Conservation (phyloP, 139 green algal species). For the Coelastrella sp. region DNA sequence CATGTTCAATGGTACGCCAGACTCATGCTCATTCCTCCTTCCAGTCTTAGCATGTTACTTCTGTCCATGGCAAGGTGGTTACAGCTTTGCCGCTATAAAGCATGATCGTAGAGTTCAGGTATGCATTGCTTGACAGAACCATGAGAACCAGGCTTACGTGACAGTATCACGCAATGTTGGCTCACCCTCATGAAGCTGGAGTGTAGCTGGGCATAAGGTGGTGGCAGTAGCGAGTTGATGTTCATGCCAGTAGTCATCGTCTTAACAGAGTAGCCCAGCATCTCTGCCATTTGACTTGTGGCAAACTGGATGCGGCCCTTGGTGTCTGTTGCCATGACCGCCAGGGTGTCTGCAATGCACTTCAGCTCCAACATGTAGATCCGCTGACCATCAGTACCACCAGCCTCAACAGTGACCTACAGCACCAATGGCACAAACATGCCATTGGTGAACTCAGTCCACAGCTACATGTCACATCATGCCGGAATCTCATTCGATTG, state of each 20-base stretch:
- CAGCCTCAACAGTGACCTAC: constrained; percentile 6
- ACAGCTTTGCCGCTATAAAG: no score
- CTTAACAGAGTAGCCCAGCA: constrained; percentile 47
- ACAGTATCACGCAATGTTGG: neutral
- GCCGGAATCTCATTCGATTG: no score
- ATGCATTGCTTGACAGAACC: neutral
- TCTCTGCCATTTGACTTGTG: neutral
- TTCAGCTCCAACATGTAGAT: constrained; percentile 46
- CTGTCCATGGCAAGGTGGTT: no score
- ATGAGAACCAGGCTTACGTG: neutral
- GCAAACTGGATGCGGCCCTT: constrained; percentile 35
- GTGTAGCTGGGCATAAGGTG: constrained; percentile 55
- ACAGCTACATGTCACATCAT: no score
- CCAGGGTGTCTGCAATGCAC: neutral
- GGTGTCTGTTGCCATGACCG: constrained; percentile 40
- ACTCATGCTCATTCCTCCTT: no score
- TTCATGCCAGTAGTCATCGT: constrained; percentile 41
- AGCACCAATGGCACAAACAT: no score
- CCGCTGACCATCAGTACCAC: constrained; percentile 49
- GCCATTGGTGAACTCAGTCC: neutral
- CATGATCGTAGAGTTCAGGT: no score
- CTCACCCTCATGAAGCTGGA: constrained; percentile 55
- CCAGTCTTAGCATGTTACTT: no score
- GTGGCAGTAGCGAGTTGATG: constrained; percentile 51
- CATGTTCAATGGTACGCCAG: neutral